phyloP scores from a whole-genome alignment of 352 stramenopile species.

The Globisporangium parvum region DNA sequence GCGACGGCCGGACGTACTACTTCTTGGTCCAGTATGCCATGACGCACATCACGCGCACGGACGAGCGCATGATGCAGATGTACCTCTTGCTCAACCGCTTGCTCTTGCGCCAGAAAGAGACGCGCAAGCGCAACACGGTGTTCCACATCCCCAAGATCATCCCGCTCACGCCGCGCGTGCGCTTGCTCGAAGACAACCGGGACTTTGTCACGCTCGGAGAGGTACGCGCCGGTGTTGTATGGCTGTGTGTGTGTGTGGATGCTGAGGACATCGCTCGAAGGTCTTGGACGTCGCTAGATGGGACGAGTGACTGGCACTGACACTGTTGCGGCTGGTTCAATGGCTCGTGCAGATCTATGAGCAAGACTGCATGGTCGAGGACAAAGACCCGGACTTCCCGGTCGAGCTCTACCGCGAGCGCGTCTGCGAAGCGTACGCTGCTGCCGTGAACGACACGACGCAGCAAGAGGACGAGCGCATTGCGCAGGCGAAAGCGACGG shows the following conservation, averaged over 20 bases:
- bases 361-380: slow-evolving; percentile 54
- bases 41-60: slow-evolving; percentile 91
- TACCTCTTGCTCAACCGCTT: slow-evolving; percentile 87
- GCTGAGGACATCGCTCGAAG: not conserved
- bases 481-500: slow-evolving; percentile 47
- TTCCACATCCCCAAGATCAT: slow-evolving; percentile 91
- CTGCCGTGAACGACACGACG: slow-evolving; percentile 21
- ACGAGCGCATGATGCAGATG: slow-evolving; percentile 93
- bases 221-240: slow-evolving; percentile 16
- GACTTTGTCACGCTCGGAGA: slow-evolving; percentile 84
- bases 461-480: slow-evolving; percentile 65
- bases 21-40: slow-evolving; percentile 92
- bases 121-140: slow-evolving; percentile 81
- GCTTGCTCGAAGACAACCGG: slow-evolving; percentile 79
- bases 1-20: slow-evolving; percentile 83
- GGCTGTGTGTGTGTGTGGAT: not conserved
- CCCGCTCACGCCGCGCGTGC: slow-evolving; percentile 87
- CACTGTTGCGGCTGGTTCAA: not conserved
- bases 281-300: not conserved
- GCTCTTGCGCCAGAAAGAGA: slow-evolving; percentile 82
- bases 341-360: slow-evolving; percentile 57
- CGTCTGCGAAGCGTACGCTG: slow-evolving; percentile 64
- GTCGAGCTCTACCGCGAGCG: slow-evolving; percentile 75
- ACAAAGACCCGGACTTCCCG: slow-evolving; percentile 71
- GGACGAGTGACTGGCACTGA: not conserved